Evolutionary conservation across 2,329 filamentous ascomycete species (phyloP), one percentile per base, ranked within the genome.

Genomic region (Aspergillus sojae): DNA sequence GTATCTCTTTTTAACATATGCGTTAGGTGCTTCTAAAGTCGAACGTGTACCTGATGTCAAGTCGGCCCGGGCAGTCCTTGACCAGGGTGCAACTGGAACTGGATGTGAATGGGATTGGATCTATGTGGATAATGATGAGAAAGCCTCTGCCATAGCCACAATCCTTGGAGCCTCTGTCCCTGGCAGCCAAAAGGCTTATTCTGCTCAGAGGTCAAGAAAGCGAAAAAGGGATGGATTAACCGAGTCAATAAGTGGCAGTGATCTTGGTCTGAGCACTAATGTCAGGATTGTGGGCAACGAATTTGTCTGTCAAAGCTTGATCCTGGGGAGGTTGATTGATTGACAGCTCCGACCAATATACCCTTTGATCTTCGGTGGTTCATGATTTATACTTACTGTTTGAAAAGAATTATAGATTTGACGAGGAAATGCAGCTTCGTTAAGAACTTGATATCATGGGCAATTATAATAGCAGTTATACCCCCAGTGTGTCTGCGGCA

Each of bases 241-340:
- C 34, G 68, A 70, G 46, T 66, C 62, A 32, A 67, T 68, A 36
- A 70, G 69, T n/a, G 67, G 70, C 23, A 75, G 73, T 57, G 75
- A 72, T 43, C 66, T 77, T 23, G 70, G 75, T 32, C 73, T 79
- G 19, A 72, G 79, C 50, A 80, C 83, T 70, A 85, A 79, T 64
- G 82, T 93, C 43, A 86, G 85, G 66, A 85, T 95, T 52, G 85
- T 96, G 58, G 90, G 89, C 61, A 90, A 96, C 75, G 94, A 98
- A 78, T 88, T 94, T 74, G 88, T 98, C 26, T 89, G 96, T 61
- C 94, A 99, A 82, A 97, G 93, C 76, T 81, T 98, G 63, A 97
- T 99, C 67, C 77, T 97, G 57, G 94, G 94, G 0, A 87, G 88
- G 65, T 79, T 97, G 69, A 86, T 93, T 58, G 89, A 92, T 65